Percentiles rank a stretch among this genome's conserved stretches.
phyloP scores from a whole-genome alignment of 495 filamentous ascomycete species.

The Penicillium psychrofluorescens region DNA sequence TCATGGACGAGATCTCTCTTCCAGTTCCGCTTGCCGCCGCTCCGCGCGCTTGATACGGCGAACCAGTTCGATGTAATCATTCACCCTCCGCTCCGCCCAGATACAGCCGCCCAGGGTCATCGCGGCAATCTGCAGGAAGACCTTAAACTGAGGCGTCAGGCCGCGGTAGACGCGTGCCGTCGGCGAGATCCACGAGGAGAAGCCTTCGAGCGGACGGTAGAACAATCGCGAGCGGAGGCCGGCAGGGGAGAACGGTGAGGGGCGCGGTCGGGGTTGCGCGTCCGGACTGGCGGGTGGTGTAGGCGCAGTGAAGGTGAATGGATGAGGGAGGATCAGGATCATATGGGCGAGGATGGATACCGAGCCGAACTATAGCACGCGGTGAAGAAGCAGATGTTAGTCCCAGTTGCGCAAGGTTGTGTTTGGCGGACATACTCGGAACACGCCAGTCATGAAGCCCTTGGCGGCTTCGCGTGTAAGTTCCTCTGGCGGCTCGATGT shows the following conservation, averaged over 20 bases:
- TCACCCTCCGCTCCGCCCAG: slow-evolving; percentile 70
- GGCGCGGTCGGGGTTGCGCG: slow-evolving; percentile 14
- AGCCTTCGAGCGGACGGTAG: slow-evolving; percentile 36
- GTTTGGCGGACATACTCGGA: slow-evolving; percentile 29
- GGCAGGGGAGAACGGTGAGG: slow-evolving; percentile 28
- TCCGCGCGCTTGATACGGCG: slow-evolving; percentile 56
- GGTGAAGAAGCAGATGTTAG: not conserved
- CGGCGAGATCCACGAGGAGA: slow-evolving; percentile 39
- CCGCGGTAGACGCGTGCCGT: slow-evolving; percentile 68
- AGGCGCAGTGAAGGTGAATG: slow-evolving; percentile 32
- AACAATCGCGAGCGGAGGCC: slow-evolving; percentile 31
- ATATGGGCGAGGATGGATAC: slow-evolving; percentile 43
- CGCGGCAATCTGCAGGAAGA: slow-evolving; percentile 80
- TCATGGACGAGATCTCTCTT: slow-evolving; percentile 16
- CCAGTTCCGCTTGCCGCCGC: slow-evolving; percentile 52
- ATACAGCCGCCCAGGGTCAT: slow-evolving; percentile 84
- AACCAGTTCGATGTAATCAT: slow-evolving; percentile 49
- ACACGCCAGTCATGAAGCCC: slow-evolving; percentile 38
- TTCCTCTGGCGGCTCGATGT: slow-evolving; percentile 35
- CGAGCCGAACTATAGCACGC: slow-evolving; percentile 35
- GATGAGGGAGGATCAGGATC: slow-evolving; percentile 39
- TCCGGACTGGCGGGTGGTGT: slow-evolving; percentile 11
- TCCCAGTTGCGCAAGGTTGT: not conserved
- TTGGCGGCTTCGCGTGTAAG: slow-evolving; percentile 32
- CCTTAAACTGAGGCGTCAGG: slow-evolving; percentile 84